Conservation (phyloP, 495 filamentous ascomycete species). For the Schizothecium vesticola region DNA sequence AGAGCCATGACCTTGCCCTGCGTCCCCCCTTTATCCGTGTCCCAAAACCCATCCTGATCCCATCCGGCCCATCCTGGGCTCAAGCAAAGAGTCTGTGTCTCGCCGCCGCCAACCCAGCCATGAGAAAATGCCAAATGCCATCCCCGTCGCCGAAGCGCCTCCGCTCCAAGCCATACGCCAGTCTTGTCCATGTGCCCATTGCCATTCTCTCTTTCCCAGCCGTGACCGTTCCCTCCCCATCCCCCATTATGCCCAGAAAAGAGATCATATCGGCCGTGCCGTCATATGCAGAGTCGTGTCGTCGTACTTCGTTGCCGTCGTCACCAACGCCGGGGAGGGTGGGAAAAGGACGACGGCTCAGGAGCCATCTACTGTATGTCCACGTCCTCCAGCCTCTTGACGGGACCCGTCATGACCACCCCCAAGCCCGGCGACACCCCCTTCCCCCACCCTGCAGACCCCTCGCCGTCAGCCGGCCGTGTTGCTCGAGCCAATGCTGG, state of each 20-base stretch:
- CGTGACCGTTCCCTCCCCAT: neutral
- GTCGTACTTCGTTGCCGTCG: neutral
- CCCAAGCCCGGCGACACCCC: slow-evolving; percentile 37
- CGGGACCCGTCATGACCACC: slow-evolving; percentile 32
- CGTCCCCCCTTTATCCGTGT: neutral
- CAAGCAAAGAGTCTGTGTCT: neutral
- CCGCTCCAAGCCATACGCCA: slow-evolving; percentile 1
- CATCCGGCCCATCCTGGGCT: neutral
- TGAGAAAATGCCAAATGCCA: slow-evolving; percentile 4
- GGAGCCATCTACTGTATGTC: slow-evolving; percentile 1
- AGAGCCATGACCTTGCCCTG: neutral
- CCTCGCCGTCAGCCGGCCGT: slow-evolving; percentile 31
- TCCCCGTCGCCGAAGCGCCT: slow-evolving; percentile 6
- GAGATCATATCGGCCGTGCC: neutral
- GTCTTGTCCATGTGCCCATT: neutral
- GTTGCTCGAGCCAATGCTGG: slow-evolving; percentile 35
- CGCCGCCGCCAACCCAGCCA: neutral
- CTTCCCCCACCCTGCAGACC: slow-evolving; percentile 39
- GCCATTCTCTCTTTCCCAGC: neutral
- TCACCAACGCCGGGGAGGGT: neutral
- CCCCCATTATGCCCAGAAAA: neutral
- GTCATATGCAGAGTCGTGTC: slow-evolving; percentile 3
- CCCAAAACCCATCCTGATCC: neutral
- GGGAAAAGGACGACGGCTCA: neutral
- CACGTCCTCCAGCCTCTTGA: slow-evolving; percentile 25